Base-by-base conservation (phyloP, 2,329 filamentous ascomycete species). In the Claviceps maximensis region DNA sequence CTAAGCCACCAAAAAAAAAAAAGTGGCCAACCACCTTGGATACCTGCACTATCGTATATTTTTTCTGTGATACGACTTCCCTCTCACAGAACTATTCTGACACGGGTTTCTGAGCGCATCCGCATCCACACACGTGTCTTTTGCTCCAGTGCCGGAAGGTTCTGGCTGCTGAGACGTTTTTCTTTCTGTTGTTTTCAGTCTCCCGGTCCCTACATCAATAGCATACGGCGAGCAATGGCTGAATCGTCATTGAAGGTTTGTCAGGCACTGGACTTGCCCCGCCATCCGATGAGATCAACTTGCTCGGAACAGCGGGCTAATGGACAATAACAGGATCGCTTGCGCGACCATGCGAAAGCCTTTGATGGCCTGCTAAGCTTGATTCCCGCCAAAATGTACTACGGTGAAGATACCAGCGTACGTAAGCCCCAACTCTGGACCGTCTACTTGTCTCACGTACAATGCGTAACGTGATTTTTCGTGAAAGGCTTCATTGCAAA, bases 381-480 rank as follows among this genome's bases (percentile, higher is more conserved):
- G 58, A 95, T 94, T 55, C 89, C 90, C 42, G 88, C 89, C 56
- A 90, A 93, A 70, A 82, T 89, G 62, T 95, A 95, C 71, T 95
- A 94, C 62, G 87, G 84, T 53, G 83, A 90, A 67, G 89, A 95
- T 65, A 86, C 79, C 57, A 89, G 78, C 69, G 87, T 91, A 84
- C 62, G 86, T 82, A 53, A 50, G 3, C 31, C 27, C 36, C 23
- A 19, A 23, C 19, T 6, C 15, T 47, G 13, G n/a, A 9, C 41
- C 19, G 13, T 40, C 33, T 38, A 25, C 29, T 25, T 36, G n/a
- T 36, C 19, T 23, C 8, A 5, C n/a, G 19, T 8, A 15, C 29
- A n/a, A 19, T 38, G 19, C 4, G 19, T 23, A 15, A 3, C 49
- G 10, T n/a, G 21, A 48, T 47, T 21, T 51, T 25, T 23, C n/a